phyloP scores from a whole-genome alignment of 768 basidiomycete species.

The Crucibulum laeve region DNA sequence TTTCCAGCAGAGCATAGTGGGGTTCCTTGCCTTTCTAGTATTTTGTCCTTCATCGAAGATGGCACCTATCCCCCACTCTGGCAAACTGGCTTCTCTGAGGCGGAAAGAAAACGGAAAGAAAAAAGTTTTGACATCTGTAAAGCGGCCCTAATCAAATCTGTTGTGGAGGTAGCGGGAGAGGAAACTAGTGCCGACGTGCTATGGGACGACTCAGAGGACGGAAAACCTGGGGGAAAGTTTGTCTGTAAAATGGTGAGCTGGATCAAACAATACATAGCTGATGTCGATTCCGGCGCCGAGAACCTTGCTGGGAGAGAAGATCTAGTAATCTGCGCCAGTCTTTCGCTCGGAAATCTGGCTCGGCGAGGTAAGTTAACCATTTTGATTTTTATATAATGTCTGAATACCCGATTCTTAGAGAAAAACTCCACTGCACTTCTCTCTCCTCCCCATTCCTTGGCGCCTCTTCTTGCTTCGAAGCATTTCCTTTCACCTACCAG shows the following conservation, averaged over 20 bases:
- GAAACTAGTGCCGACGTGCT: conserved; percentile 72
- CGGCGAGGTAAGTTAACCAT: conserved; percentile 53
- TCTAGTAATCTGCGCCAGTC: conserved; percentile 76
- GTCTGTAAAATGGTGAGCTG: conserved; percentile 72
- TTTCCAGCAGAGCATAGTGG: conserved; percentile 55
- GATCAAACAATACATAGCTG: conserved; percentile 56
- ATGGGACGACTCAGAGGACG: conserved; percentile 62
- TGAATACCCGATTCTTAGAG: conserved; percentile 33
- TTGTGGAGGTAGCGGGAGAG: conserved; percentile 84
- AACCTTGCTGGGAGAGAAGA: conserved; percentile 52
- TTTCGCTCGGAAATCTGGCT: conserved; percentile 79
- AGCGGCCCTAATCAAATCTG: conserved; percentile 77
- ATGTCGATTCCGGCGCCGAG: conserved; percentile 25
- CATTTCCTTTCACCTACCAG: conserved; percentile 48
- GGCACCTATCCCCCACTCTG: conserved; percentile 68
- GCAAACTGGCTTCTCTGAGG: conserved; percentile 42
- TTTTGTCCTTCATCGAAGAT: conserved; percentile 72
- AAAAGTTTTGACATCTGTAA: conserved; percentile 80
- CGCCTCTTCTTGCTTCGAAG: conserved; percentile 52
- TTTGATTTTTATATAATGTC: neutral
- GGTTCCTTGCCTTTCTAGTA: conserved; percentile 52
- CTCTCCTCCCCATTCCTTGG: conserved; percentile 62
- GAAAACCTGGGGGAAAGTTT: conserved; percentile 63
- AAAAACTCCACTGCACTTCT: conserved; percentile 57
- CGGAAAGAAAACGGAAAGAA: conserved; percentile 54